phyloP scores from a whole-genome alignment of 2,329 filamentous ascomycete species.

The Microcera coccophila region DNA sequence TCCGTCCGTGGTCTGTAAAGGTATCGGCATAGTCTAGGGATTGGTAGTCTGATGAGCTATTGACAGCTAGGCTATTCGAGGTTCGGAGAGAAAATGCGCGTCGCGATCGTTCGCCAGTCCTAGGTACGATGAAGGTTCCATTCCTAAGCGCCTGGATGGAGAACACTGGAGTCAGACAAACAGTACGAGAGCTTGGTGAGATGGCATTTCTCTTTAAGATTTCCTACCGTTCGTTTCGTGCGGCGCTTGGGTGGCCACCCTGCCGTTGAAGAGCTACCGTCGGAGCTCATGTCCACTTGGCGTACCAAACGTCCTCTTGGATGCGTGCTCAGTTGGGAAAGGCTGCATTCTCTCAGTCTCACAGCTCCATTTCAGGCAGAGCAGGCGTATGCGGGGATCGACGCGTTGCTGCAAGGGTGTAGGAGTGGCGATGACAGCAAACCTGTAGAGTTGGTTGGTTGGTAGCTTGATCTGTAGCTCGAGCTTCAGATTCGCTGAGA shows the following conservation, averaged over 20 bases:
- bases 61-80: conserved; percentile 30
- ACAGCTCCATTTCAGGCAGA: conserved; percentile 14
- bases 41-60: conserved; percentile 24
- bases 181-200: too few species aligned
- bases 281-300: conserved; percentile 43
- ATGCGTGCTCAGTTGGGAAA: conserved; percentile 16
- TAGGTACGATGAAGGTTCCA: conserved; percentile 81
- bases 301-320: conserved; percentile 19
- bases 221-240: conserved; percentile 45
- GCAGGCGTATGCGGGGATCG: not conserved
- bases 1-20: conserved; percentile 33
- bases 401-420: not conserved
- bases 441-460: not conserved
- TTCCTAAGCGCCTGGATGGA: conserved; percentile 65
- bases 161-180: conserved; percentile 6
- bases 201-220: too few species aligned
- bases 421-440: not conserved
- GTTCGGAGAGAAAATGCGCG: conserved; percentile 74
- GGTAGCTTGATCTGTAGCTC: too few species aligned
- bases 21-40: conserved; percentile 27
- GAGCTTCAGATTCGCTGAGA: not conserved
- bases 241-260: conserved; percentile 42
- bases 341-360: conserved; percentile 22
- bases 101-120: conserved; percentile 78
- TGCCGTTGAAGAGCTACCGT: conserved; percentile 29